Evolutionary conservation across 2,329 filamentous ascomycete species (phyloP), one percentile per base, ranked within the genome.

Genomic region (Pseudogymnoascus sp.): DNA sequence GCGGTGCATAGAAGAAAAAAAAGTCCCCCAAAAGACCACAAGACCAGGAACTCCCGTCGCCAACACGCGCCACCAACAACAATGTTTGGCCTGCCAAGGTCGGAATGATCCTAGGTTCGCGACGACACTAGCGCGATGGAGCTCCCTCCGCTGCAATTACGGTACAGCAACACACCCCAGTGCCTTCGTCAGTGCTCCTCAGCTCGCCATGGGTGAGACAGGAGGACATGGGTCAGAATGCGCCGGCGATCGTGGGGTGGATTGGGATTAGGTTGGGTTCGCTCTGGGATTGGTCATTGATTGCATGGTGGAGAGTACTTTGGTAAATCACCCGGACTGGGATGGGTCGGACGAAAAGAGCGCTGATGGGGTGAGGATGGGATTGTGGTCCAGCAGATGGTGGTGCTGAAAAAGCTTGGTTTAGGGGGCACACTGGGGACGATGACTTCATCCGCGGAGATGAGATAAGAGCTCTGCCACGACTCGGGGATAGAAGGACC

Each of bases 121-220:
- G 44, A 33, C 26, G 26, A 11, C 2, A 21, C 26, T 50, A 50
- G 44, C 44, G 44, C 44, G 26, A 50, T 50, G 26, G 44, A 50
- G 44, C 26, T 33, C 10, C 15, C 44, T 50, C 44, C n/a, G 26
- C 44, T 21, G 44, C 44, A 31, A 50, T 50, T 50, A 50, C 26
- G 26, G 44, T 31, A 50, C 26, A 50, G 26, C 21, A 17, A 17
- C 17, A 17, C 17, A 17, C 17, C 17, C 17, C 41, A 29, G 24
- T 24, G 21, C 11, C 13, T 9, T 4, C 11, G 6, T 17, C 17
- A 26, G 6, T 31, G 13, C 24, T 50, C 44, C 44, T 50, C 44
- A 50, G 44, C 44, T 50, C 26, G 44, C 26, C 44, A 50, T 50
- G 44, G 44, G 44, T 50, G 44, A 50, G 44, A 50, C 44, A 50